Evolutionary conservation across 345 rosid genomes (phyloP).

Genomic region (rapeseed (Brassica napus)): DNA sequence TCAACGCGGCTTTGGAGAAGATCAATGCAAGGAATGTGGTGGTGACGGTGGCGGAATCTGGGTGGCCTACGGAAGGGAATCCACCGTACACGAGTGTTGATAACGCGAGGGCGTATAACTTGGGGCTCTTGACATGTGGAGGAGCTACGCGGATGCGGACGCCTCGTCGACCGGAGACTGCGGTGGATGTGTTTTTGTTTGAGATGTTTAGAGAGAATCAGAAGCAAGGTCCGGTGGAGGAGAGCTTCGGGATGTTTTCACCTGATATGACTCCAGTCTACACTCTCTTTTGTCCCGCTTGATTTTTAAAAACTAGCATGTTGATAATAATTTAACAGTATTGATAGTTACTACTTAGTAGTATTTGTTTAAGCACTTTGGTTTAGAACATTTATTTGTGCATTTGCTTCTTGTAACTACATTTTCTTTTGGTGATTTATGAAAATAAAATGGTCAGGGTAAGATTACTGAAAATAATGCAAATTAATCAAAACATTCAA

Average conservation of each 20-base stretch:
- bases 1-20: conserved; percentile 35
- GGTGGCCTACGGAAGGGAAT: conserved; percentile 29
- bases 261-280: conserved; percentile 36
- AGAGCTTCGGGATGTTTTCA: conserved; percentile 35
- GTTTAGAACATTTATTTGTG: not conserved
- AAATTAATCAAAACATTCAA: not conserved
- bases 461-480: not conserved
- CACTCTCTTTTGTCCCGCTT: not conserved
- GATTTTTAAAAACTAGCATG: too few species aligned
- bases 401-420: not conserved
- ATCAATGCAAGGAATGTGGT: conserved; percentile 21
- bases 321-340: too few species aligned
- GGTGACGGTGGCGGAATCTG: conserved; percentile 28
- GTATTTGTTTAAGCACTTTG: not conserved
- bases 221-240: conserved; percentile 30
- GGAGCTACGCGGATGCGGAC: conserved; percentile 7
- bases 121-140: not conserved
- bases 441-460: too few species aligned
- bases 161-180: conserved; percentile 28
- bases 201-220: conserved; percentile 38
- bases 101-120: conserved; percentile 24
- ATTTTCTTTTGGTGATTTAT: not conserved
- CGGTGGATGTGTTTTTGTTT: conserved; percentile 23
- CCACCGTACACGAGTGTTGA: conserved; percentile 17
- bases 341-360: too few species aligned